These are phyloP conservation scores for Aspergillus wentii DNA, from an alignment of 495 filamentous ascomycete genomes.

Conservation along the genomic window DNA sequence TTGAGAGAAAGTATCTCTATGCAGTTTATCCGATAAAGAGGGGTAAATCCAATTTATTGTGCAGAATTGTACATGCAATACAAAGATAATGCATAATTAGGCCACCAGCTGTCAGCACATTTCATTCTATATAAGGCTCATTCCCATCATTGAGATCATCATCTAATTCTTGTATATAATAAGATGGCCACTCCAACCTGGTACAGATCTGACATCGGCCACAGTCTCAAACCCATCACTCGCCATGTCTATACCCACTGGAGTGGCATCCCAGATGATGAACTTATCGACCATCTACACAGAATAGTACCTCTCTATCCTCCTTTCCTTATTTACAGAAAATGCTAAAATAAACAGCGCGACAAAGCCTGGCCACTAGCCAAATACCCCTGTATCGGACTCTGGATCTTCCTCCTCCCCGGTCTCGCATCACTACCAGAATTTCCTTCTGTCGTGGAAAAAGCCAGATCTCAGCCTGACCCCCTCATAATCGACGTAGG, in stretches of 20 bases:
- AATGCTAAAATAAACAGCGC: neutral
- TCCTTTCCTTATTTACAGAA: neutral
- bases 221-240: neutral
- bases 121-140: no score
- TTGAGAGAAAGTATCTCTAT: no score
- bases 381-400: neutral
- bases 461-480: no score
- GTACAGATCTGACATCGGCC: neutral
- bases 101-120: no score
- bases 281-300: neutral
- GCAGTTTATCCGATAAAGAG: no score
- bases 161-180: no score
- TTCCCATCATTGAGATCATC: no score
- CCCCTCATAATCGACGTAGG: no score
- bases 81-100: no score
- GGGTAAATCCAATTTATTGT: no score
- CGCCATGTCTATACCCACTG: neutral
- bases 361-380: conserved; percentile 1
- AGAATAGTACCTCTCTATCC: neutral
- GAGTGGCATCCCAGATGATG: neutral
- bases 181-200: neutral
- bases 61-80: no score
- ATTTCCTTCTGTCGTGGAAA: no score
- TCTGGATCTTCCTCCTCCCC: conserved; percentile 3
- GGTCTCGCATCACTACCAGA: neutral